A percentile compares a stretch with the other conserved stretches of the same genome.
phyloP scores from a whole-genome alignment of 192 early-diverging fungal genomes.

The Thoreauomyces humboldtii region DNA sequence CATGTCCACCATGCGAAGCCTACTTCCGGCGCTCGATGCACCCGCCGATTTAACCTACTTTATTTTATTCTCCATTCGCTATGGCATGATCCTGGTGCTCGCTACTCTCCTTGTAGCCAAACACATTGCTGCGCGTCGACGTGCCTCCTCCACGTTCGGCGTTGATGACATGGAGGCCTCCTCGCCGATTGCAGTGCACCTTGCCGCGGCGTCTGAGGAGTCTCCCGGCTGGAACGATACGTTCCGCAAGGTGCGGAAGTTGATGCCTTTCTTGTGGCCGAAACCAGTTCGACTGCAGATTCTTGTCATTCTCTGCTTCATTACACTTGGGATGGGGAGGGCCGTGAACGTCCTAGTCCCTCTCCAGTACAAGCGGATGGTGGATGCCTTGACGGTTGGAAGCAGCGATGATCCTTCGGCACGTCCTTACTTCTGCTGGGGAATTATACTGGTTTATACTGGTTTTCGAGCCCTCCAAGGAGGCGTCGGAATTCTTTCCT shows the following conservation, averaged over 20 bases:
- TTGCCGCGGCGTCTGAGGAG: not conserved
- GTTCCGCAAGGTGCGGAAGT: conserved; percentile 43
- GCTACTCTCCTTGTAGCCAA: conserved; percentile 18
- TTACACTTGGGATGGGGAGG: conserved; percentile 54
- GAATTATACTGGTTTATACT: conserved; percentile 58
- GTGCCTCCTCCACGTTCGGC: not conserved
- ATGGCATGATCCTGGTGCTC: conserved; percentile 32
- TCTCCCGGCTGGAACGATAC: conserved; percentile 22
- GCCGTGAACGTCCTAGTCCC: conserved; percentile 84
- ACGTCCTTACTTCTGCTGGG: conserved; percentile 46
- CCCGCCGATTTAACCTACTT: conserved; percentile 42
- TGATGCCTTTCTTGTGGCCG: conserved; percentile 88
- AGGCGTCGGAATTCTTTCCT: conserved; percentile 66
- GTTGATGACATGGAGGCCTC: conserved; percentile 28
- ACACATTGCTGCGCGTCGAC: not conserved
- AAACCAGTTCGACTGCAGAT: conserved; percentile 58
- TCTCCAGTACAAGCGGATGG: conserved; percentile 76
- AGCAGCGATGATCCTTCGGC: conserved; percentile 23
- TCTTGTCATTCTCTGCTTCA: conserved; percentile 66
- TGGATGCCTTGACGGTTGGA: conserved; percentile 59
- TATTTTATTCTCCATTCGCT: conserved; percentile 46
- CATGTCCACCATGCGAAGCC: too few relatives aligned
- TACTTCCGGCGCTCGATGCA: conserved; percentile 3
- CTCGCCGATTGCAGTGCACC: not conserved
- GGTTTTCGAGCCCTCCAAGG: conserved; percentile 74